phyloP scores from a whole-genome alignment of 2,329 filamentous ascomycete genomes.

The Aphanoascus verrucosus region DNA sequence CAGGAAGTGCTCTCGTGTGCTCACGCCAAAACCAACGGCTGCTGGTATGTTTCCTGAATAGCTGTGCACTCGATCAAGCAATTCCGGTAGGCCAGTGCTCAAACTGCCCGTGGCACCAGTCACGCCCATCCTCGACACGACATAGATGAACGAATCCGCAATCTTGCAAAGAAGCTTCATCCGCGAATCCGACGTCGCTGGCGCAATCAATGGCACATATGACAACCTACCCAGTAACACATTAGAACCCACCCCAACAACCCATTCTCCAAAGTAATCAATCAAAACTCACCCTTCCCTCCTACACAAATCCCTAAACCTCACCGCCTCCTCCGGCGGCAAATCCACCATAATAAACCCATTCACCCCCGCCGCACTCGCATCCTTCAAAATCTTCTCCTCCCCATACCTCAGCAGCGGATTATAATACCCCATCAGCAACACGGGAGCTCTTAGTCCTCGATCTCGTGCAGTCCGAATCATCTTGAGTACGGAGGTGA shows the following conservation, averaged over 20 bases:
- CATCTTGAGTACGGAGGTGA: constrained; percentile 68
- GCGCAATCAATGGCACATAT: constrained; percentile 93
- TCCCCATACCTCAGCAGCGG: constrained; percentile 90
- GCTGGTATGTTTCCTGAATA: constrained; percentile 86
- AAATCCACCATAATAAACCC: constrained; percentile 96
- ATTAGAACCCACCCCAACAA: background rate
- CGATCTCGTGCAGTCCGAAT: constrained; percentile 66
- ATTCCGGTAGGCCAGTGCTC: constrained; percentile 67
- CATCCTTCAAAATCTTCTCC: constrained; percentile 74
- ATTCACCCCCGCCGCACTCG: constrained; percentile 74
- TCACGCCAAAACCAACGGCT: constrained; percentile 91
- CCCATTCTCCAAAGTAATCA: background rate
- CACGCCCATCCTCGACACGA: constrained; percentile 93
- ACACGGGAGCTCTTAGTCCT: constrained; percentile 69
- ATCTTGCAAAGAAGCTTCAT: constrained; percentile 96
- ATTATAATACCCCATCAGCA: constrained; percentile 99
- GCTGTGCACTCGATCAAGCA: constrained; percentile 76
- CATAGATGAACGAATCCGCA: constrained; percentile 97
- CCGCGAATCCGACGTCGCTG: constrained; percentile 78
- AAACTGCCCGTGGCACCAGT: constrained; percentile 80
- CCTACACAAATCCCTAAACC: constrained; percentile 76
- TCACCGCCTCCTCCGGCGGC: constrained; percentile 87
- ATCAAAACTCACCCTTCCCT: constrained; percentile 52
- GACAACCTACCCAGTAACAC: constrained; percentile 52
- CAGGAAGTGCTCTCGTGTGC: constrained; percentile 85